Base-by-base conservation (phyloP, 1,284 basidiomycete genomes). In the Singerocomus inundabilis region DNA sequence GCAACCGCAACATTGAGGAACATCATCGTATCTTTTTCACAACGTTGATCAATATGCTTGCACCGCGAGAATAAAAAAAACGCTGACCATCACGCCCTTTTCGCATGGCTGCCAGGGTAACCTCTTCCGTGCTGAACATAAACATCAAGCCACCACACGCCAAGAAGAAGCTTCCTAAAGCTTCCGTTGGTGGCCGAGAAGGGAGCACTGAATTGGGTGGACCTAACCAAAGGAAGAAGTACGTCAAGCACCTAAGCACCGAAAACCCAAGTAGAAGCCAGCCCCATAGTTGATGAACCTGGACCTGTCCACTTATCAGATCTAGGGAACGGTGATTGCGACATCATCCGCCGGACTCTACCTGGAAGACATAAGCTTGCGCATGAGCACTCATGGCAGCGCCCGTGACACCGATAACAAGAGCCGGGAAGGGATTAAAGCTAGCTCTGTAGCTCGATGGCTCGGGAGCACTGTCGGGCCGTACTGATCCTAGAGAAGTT, bases 341-440 rank as follows among this genome's bases (percentile, higher is more conserved):
- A 16, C 11, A 30, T 9, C 31, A 29, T n/a, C n/a, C n/a, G 6
- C 24, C 55, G 2, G 10, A 2, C 18, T 13, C 43, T 58, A 81
- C 85, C 72, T 93, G 88, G 74, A 94, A 94, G 35, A 87, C 66
- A 70, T 97, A 98, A 18, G 83, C 81, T 70, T 98, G 95, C 55
- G 84, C 82, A 68, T 98, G 95, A 0, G 93, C 92, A n/a, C 90
- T 83, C 96, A 98, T 98, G 1, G 93, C 95, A 5, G 90, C 80
- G 30, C 96, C 95, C 4, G 95, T 97, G 33, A 96, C 84, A 37
- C 92, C 94, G 53, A 98, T 94, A 39, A 93, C 89, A 30, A 98
- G 77, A 0, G 93, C 93, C 2, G 93, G 93, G 75, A 98, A 93
- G 1, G 94, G 93, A 67, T 98, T 98, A 72, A 96, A 96, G 67